These are phyloP conservation scores for Forsythia viridissima DNA, from an alignment of 257 asterid species.

Conservation along the genomic window DNA sequence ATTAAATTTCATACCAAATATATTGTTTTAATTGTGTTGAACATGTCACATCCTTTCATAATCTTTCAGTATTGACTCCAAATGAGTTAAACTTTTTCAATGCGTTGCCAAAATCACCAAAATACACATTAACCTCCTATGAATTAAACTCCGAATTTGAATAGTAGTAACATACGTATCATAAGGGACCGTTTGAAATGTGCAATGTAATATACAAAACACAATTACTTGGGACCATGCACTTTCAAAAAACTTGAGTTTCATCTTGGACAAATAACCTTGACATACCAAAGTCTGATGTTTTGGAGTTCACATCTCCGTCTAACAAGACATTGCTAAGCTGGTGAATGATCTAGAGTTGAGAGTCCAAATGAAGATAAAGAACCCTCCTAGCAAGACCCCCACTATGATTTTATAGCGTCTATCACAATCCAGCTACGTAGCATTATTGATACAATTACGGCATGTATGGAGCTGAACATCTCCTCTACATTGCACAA, in stretches of 20 bases:
- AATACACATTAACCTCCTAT: too few relatives aligned
- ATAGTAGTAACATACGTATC: too few relatives aligned
- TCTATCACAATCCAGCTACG: constrained; percentile 36
- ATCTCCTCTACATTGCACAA: constrained; percentile 33
- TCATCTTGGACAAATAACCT: constrained; percentile 38
- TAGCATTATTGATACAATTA: not conserved
- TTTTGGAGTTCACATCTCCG: constrained; percentile 47
- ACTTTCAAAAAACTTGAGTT: constrained; percentile 19
- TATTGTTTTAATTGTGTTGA: too few relatives aligned
- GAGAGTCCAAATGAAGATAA: constrained; percentile 51
- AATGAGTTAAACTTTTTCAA: too few relatives aligned
- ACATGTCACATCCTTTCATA: too few relatives aligned
- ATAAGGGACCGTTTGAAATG: too few relatives aligned
- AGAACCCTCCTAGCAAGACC: constrained; percentile 46
- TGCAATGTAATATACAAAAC: too few relatives aligned
- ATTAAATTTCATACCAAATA: too few relatives aligned
- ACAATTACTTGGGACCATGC: too few relatives aligned
- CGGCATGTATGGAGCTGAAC: not conserved
- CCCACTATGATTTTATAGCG: constrained; percentile 47
- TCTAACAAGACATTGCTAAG: constrained; percentile 45
- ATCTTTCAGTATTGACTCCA: too few relatives aligned
- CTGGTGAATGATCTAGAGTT: constrained; percentile 45
- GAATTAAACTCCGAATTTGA: too few relatives aligned
- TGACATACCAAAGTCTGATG: constrained; percentile 60
- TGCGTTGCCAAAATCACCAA: too few relatives aligned